Conservation (phyloP, 164 flowering plant species). For the Vitis amurensis region DNA sequence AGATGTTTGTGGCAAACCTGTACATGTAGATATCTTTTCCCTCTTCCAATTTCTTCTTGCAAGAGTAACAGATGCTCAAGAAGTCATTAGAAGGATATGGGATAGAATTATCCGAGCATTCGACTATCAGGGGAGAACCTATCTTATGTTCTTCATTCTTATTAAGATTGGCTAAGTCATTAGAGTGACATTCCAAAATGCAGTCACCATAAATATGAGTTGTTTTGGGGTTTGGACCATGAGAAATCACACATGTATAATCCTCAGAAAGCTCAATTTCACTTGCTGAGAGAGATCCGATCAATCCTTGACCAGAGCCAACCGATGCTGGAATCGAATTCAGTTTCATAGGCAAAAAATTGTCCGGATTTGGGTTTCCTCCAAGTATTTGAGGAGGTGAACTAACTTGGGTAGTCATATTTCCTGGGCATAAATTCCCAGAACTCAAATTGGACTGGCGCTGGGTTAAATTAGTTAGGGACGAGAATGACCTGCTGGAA, state of each 20-base stretch:
- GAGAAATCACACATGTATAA: constrained; percentile 70
- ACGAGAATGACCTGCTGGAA: constrained; percentile 34
- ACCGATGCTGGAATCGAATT: constrained; percentile 25
- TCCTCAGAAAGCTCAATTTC: constrained; percentile 86
- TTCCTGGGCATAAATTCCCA: constrained; percentile 24
- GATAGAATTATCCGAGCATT: constrained; percentile 9
- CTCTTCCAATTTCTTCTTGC: constrained; percentile 55
- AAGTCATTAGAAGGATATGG: constrained; percentile 40
- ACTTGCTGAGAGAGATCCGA: constrained; percentile 45
- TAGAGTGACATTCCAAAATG: constrained; percentile 59
- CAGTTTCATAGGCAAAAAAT: constrained; percentile 17
- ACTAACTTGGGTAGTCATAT: constrained; percentile 11
- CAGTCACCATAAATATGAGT: constrained; percentile 84
- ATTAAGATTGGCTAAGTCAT: constrained; percentile 25
- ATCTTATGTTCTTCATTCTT: constrained; percentile 26
- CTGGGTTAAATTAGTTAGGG: constrained; percentile 21
- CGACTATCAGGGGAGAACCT: constrained; percentile 7
- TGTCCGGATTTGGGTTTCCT: constrained; percentile 24
- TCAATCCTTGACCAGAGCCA: constrained; percentile 24
- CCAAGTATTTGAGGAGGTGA: constrained; percentile 18
- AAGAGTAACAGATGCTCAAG: constrained; percentile 55
- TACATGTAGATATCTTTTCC: constrained; percentile 63
- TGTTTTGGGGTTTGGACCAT: constrained; percentile 81
- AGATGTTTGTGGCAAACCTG: constrained; percentile 37
- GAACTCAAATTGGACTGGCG: constrained; percentile 24